Conservation (phyloP, 495 filamentous ascomycete species). For the Neurospora africana region DNA sequence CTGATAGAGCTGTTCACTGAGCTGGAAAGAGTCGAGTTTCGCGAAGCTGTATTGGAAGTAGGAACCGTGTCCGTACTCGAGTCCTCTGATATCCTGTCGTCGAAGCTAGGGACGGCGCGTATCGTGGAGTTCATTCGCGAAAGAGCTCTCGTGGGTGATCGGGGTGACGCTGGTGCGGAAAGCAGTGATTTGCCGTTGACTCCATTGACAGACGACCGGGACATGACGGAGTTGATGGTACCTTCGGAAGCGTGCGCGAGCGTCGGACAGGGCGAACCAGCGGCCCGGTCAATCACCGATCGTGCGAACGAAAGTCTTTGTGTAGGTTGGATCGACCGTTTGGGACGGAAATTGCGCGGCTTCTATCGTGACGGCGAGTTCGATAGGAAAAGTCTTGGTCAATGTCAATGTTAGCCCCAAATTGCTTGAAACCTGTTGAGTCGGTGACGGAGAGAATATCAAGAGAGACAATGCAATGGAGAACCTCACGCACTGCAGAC, state of each 20-base stretch:
- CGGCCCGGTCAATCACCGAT: not conserved
- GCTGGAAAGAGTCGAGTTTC: conserved; percentile 38
- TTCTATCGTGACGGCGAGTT: not conserved
- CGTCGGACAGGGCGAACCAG: conserved; percentile 12
- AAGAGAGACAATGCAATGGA: not conserved
- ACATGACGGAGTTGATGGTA: conserved; percentile 27
- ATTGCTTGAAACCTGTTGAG: not conserved
- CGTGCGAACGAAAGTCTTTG: not conserved
- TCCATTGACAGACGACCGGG: conserved; percentile 10
- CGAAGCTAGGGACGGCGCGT: conserved; percentile 35
- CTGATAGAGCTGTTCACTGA: conserved; percentile 36
- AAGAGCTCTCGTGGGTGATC: conserved; percentile 2
- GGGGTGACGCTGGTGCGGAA: conserved; percentile 1
- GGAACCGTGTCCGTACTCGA: conserved; percentile 18
- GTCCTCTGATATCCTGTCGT: conserved; percentile 22
- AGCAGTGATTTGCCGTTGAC: conserved; percentile 13
- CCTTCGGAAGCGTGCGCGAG: conserved; percentile 26
- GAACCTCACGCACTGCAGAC: not conserved
- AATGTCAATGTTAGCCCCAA: not conserved
- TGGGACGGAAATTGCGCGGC: not conserved
- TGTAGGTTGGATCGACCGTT: not conserved
- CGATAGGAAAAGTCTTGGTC: not conserved
- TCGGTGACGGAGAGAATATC: not conserved
- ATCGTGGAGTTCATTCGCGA: conserved; percentile 33
- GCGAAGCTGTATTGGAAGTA: conserved; percentile 24